Conservation (phyloP, 805 yeast genomes). For the Cyberlindnera lachancei region DNA sequence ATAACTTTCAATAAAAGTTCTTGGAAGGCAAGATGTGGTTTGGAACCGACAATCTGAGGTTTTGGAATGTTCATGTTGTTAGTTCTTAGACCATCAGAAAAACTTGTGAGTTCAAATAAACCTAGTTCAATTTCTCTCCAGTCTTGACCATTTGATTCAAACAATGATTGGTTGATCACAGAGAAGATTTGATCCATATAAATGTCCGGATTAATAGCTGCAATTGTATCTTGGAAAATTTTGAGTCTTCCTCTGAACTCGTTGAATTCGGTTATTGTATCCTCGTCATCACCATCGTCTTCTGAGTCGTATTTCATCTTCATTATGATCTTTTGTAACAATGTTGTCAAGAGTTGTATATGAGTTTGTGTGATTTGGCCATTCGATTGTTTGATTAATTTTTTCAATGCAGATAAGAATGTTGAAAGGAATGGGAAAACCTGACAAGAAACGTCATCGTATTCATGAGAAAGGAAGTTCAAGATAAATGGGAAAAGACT, state of each 20-base stretch:
- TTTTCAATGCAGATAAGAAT: conserved; percentile 64
- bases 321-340: conserved; percentile 61
- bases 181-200: conserved; percentile 52
- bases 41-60: conserved; percentile 53
- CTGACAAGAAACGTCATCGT: conserved; percentile 81
- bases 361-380: conserved; percentile 31
- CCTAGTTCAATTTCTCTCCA: conserved; percentile 90
- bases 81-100: conserved; percentile 72
- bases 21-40: conserved; percentile 56
- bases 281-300: conserved; percentile 68
- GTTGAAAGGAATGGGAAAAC: conserved; percentile 76
- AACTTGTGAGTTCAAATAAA: conserved; percentile 68
- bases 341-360: conserved; percentile 47
- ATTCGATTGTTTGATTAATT: conserved; percentile 33
- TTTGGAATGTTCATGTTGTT: conserved; percentile 68
- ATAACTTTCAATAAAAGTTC: conserved; percentile 49
- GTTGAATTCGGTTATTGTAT: conserved; percentile 65
- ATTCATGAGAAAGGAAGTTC: conserved; percentile 67
- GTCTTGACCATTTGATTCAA: conserved; percentile 29
- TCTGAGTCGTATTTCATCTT: conserved; percentile 79
- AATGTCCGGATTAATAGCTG: conserved; percentile 49
- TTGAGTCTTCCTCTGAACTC: conserved; percentile 73
- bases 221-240: conserved; percentile 78
- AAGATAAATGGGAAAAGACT: conserved; percentile 68
- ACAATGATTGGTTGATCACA: conserved; percentile 47